Evolutionary conservation across 129 eudicot species (phyloP).

Genomic region (Centaurea solstitialis): DNA sequence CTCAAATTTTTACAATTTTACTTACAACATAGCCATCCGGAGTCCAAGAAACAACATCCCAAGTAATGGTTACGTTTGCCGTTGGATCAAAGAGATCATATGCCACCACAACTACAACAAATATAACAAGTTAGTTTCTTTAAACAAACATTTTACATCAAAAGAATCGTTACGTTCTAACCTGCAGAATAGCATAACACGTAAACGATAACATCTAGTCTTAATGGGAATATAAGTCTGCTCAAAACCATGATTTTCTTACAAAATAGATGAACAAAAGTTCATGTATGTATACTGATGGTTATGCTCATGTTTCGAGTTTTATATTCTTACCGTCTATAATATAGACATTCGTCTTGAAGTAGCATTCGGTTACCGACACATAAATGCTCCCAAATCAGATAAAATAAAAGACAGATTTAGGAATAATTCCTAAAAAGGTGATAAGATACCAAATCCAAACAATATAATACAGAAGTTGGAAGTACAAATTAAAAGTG

Average conservation of each 20-base stretch:
- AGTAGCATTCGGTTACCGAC: neutral
- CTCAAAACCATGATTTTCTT: slow-evolving; percentile 25
- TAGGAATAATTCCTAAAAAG: slow-evolving; percentile 16
- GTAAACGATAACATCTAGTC: neutral
- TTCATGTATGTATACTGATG: neutral
- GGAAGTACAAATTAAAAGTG: neutral
- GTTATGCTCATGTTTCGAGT: neutral
- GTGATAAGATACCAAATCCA: slow-evolving; percentile 27
- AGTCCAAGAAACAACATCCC: slow-evolving; percentile 62
- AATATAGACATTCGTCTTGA: neutral
- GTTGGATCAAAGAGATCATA: slow-evolving; percentile 53
- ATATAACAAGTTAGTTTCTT: neutral
- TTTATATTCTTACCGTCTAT: neutral
- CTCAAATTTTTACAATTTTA: neutral
- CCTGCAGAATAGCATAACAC: slow-evolving; percentile 30
- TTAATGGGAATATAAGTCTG: slow-evolving; percentile 1
- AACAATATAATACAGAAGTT: slow-evolving; percentile 13
- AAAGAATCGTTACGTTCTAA: slow-evolving; percentile 17
- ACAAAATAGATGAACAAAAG: neutral
- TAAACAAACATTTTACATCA: neutral
- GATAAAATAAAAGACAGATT: slow-evolving; percentile 31
- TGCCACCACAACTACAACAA: slow-evolving; percentile 27
- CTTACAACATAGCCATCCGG: slow-evolving; percentile 55
- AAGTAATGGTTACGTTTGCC: slow-evolving; percentile 45
- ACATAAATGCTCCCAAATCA: slow-evolving; percentile 2